These are phyloP conservation scores for Elsinoe fawcettii DNA, from an alignment of 2,329 filamentous ascomycete genomes.

Conservation along the genomic window DNA sequence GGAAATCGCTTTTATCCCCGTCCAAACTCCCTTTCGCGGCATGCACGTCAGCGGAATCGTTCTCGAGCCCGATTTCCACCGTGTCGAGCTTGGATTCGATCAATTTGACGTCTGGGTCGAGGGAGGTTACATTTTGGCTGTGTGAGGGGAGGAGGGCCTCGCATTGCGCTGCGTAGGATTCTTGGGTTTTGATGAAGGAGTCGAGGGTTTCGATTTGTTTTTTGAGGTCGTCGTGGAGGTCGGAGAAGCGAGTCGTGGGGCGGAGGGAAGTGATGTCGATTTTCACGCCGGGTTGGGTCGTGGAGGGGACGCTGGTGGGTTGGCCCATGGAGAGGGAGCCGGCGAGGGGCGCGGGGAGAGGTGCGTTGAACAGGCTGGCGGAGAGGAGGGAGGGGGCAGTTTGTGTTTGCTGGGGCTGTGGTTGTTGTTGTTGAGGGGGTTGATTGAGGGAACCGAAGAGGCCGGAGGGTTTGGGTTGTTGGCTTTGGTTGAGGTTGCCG, in stretches of 20 bases:
- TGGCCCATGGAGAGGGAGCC: constrained; percentile 41
- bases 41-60: constrained; percentile 55
- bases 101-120: constrained; percentile 59
- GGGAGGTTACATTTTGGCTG: constrained; percentile 54
- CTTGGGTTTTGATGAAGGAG: constrained; percentile 69
- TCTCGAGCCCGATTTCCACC: constrained; percentile 54
- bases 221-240: constrained; percentile 75
- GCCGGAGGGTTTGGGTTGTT: constrained; percentile 17
- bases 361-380: constrained; percentile 18
- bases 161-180: constrained; percentile 67
- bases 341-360: constrained; percentile 24
- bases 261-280: constrained; percentile 73
- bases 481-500: constrained; percentile 24
- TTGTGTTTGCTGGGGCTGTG: constrained; percentile 22
- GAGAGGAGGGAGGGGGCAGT: constrained; percentile 28
- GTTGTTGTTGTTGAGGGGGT: constrained; percentile 22
- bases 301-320: constrained; percentile 38
- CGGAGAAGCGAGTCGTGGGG: constrained; percentile 84
- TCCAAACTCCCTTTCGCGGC: constrained; percentile 50
- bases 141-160: constrained; percentile 57
- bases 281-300: constrained; percentile 56
- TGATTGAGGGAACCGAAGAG: constrained; percentile 29
- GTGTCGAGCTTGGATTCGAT: constrained; percentile 55
- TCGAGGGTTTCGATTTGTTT: constrained; percentile 71
- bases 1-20: constrained; percentile 61